Conservation (phyloP, 2,329 filamentous ascomycete genomes). For the Trichothecium sympodiale region DNA sequence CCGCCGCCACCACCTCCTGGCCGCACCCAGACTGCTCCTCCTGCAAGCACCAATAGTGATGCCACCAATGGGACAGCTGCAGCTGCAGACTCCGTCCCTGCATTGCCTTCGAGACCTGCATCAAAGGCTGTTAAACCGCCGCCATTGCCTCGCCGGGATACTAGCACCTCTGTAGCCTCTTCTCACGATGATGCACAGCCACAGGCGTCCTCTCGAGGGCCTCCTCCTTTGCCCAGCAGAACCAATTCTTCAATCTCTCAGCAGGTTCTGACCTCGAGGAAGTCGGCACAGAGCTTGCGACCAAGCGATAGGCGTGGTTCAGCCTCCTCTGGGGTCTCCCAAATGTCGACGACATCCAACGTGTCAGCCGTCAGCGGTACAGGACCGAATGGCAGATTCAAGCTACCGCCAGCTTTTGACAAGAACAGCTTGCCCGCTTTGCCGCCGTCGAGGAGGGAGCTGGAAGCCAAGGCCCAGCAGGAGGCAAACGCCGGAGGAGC, state of each 20-base stretch:
- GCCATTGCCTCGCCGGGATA: slow-evolving; percentile 22
- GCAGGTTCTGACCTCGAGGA: slow-evolving; percentile 40
- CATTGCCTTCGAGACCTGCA: slow-evolving; percentile 25
- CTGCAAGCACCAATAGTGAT: background rate
- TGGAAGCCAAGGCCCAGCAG: slow-evolving; percentile 33
- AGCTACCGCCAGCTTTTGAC: slow-evolving; percentile 44
- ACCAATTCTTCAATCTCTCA: slow-evolving; percentile 18
- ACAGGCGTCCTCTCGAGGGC: slow-evolving; percentile 8
- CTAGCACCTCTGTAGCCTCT: slow-evolving; percentile 7
- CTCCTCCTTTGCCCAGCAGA: slow-evolving; percentile 25
- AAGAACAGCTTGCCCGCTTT: slow-evolving; percentile 45
- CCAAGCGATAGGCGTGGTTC: slow-evolving; percentile 31
- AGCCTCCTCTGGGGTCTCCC: slow-evolving; percentile 45
- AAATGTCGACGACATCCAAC: slow-evolving; percentile 41
- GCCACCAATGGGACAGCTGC: background rate
- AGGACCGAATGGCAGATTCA: slow-evolving; percentile 27
- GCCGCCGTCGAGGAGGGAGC: slow-evolving; percentile 42
- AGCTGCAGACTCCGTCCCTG: slow-evolving; percentile 21
- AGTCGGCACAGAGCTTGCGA: slow-evolving; percentile 20
- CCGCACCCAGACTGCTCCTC: slow-evolving; percentile 11
- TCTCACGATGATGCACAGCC: slow-evolving; percentile 6
- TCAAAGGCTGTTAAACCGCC: slow-evolving; percentile 15
- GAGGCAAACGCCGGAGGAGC: slow-evolving; percentile 15
- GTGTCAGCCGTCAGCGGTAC: slow-evolving; percentile 31
- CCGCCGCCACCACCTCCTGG: slow-evolving; percentile 8